Evolutionary conservation across 305 asterid species (phyloP), one percentile per base, ranked within the genome.

Genomic region (Lippia alba): DNA sequence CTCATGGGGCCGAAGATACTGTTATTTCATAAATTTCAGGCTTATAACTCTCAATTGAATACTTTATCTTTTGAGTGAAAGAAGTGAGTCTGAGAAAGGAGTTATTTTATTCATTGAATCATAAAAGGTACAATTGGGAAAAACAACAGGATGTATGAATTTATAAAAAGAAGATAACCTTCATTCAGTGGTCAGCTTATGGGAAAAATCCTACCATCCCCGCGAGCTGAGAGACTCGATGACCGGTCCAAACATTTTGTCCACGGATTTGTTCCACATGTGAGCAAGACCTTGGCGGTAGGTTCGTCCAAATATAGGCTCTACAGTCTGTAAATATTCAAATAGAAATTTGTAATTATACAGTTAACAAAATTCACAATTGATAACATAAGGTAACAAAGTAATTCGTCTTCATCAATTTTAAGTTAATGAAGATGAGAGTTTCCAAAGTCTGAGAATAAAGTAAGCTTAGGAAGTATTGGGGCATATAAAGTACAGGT

Each of bases 191-290:
- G 59, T 32, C 51, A 56, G 58, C 50, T 62, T 33, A 53, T 67
- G 36, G 51, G 18, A 61, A 66, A 63, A 57, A 56, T 68, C 72
- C 86, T 87, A 90, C 96, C 91, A 90, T 72, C 96, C 92, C 3
- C 79, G 87, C 20, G 94, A 81, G 82, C 94, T 85, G 48, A 87
- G 87, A 61, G 85, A 76, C 80, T 76, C 71, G 39, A 90, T 86
- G 56, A 84, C 72, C 56, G 94, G 78, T 76, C 88, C 86, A 8
- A 90, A 45, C 17, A 80, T 74, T 82, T 77, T 83, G 77, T 87
- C 96, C 79, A 90, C 91, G 10, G 87, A 77, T 76, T 78, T 80
- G 83, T 90, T 87, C 94, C 96, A 90, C 8, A 80, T 17, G 77
- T 84, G 91, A 55, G 88, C 96, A 68, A 87, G 63, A 86, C 83